phyloP scores from a whole-genome alignment of 306 rosid species.

The Quercus bicolor region DNA sequence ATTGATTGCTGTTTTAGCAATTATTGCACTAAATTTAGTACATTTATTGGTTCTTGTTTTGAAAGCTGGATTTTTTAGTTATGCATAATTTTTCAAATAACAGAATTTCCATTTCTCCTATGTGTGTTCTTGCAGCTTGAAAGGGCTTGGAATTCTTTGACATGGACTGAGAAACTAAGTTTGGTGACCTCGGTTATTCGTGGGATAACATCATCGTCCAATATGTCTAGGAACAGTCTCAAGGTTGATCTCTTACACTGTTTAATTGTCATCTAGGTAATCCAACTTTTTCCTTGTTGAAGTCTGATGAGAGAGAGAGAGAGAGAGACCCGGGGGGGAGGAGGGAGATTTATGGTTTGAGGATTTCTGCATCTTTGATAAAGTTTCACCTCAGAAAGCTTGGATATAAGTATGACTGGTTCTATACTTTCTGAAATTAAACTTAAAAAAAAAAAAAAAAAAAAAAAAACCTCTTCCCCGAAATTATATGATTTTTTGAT shows the following conservation, averaged over 20 bases:
- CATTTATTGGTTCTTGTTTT: not conserved
- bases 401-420: not conserved
- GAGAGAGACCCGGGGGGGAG: not conserved
- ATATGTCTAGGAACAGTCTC: constrained; percentile 40
- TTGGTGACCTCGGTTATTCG: constrained; percentile 60
- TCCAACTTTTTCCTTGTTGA: not conserved
- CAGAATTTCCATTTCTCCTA: not conserved
- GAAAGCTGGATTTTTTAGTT: constrained; percentile 1
- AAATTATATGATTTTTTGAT: not conserved
- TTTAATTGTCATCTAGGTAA: constrained; percentile 6
- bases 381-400: not conserved
- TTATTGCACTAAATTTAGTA: not conserved
- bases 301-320: not conserved
- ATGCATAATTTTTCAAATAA: not conserved
- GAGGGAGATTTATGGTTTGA: not conserved
- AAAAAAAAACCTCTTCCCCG: no score
- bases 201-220: constrained; percentile 65
- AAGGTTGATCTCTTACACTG: constrained; percentile 47
- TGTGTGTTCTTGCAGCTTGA: constrained; percentile 60
- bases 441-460: not conserved
- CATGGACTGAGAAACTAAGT: constrained; percentile 64
- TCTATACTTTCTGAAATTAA: not conserved
- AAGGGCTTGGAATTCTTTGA: constrained; percentile 85
- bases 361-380: not conserved
- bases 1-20: not conserved